Base-by-base conservation (phyloP, 1,139 yeast species). In the Candida tetrigidarum region DNA sequence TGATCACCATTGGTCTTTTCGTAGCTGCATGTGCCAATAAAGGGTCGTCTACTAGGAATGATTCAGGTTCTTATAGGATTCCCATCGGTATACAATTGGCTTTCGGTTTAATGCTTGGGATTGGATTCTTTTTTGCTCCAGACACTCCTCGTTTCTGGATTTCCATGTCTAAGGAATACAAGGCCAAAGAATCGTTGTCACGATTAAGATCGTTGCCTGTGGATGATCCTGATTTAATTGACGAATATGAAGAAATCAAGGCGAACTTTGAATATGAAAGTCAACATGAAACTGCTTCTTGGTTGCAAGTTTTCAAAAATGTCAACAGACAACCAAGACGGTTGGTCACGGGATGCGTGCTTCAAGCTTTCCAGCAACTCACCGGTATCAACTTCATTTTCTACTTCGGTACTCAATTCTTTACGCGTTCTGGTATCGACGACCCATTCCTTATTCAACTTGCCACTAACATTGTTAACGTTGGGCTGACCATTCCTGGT, bases 101-200 rank as follows among this genome's bases (percentile, higher is more conserved):
- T 9, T 69, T 73, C 73, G 59, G 74, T 30, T 50, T 67, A n/a
- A 56, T 78, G 22, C 69, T 76, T 53, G 66, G 71, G 23, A 45
- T 57, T 33, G 93, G 88, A 62, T 20, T 42, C 29, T 54, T 75
- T 40, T 70, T 77, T 30, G 79, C 85, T 66, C 95, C 95, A 47
- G 96, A 87, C 67, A 83, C 93, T 34, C 92, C 96, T 54, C 79
- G 96, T 69, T 87, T 68, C 67, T 76, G 78, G 62, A 76, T 84
- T 50, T 78, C 81, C 50, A 69, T 63, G 42, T 81, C 75, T 50
- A 67, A 68, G 48, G 66, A 80, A 43, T 86, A 76, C 19, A 79
- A 77, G 44, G 95, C 93, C 26, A 77, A 60, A 52, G 55, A 60
- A 8, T 64, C 74, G 12, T 63, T 70, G 53, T 42, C 57, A 23